Evolutionary conservation across 1,284 basidiomycete species (phyloP).

Genomic region (Ceratobasidium sp.): DNA sequence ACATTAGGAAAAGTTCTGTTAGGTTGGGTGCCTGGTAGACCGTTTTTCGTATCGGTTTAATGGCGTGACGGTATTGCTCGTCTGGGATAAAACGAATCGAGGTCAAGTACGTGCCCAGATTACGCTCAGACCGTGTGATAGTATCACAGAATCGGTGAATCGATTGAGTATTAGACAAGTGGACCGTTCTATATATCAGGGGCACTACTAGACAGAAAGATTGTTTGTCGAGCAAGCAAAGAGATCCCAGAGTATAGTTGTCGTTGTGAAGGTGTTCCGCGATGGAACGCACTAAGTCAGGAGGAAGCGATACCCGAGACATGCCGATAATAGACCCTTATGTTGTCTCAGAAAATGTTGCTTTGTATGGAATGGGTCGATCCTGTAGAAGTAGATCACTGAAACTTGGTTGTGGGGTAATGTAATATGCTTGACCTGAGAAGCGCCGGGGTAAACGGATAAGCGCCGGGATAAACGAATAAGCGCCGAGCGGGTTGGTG

Average conservation of each 20-base stretch:
- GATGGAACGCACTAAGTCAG: constrained; percentile 32
- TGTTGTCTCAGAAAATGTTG: too few species aligned
- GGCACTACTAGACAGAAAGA: background rate
- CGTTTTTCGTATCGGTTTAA: background rate
- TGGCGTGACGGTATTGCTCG: background rate
- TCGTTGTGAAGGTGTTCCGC: constrained; percentile 30
- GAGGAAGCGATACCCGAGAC: too few species aligned
- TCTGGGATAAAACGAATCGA: background rate
- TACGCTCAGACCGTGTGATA: background rate
- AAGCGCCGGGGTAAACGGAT: too few species aligned
- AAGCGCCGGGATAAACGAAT: too few species aligned
- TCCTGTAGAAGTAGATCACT: too few species aligned
- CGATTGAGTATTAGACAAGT: background rate
- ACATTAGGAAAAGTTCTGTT: background rate
- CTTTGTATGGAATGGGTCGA: too few species aligned
- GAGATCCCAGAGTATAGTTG: constrained; percentile 7
- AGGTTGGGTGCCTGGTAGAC: constrained; percentile 17
- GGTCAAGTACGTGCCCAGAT: constrained; percentile 1
- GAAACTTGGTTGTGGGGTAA: too few species aligned
- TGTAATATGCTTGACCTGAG: too few species aligned
- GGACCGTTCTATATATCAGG: constrained; percentile 1
- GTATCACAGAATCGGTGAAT: constrained; percentile 25
- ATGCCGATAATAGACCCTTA: too few species aligned
- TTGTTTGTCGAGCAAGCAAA: constrained; percentile 34
- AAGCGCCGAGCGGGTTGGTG: too few species aligned